A percentile compares a stretch with the other conserved stretches of the same genome.
phyloP scores from a whole-genome alignment of 129 eudicot species.

The Ambrosia trifida region DNA sequence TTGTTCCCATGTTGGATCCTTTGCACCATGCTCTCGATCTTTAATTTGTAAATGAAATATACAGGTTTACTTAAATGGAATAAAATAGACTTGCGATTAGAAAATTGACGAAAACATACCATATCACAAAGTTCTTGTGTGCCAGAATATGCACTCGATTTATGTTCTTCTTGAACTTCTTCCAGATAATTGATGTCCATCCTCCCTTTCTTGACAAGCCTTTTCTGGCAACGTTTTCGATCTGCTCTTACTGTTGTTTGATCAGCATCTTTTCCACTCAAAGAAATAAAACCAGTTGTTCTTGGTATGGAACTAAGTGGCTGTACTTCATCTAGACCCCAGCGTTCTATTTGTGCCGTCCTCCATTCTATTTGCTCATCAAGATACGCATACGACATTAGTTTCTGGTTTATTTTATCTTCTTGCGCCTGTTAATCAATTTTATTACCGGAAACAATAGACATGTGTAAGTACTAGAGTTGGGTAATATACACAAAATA shows the following conservation, averaged over 20 bases:
- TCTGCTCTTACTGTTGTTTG: not conserved
- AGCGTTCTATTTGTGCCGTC: not conserved
- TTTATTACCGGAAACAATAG: not conserved
- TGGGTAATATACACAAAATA: not conserved
- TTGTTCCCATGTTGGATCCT: conserved; percentile 12
- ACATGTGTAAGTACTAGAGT: not conserved
- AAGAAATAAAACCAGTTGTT: not conserved
- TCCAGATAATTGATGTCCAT: conserved; percentile 15
- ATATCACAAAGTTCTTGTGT: conserved; percentile 15
- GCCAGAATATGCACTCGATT: too few relatives aligned
- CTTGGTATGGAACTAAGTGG: not conserved
- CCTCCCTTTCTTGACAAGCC: conserved; percentile 19
- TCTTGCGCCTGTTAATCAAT: conserved; percentile 1
- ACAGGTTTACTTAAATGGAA: not conserved
- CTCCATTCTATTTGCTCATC: not conserved
- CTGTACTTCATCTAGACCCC: not conserved
- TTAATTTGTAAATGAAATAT: not conserved
- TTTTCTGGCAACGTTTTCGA: conserved; percentile 25
- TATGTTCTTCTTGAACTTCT: too few relatives aligned
- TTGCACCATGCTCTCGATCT: conserved; percentile 17
- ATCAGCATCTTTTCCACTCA: conserved; percentile 4
- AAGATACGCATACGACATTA: not conserved
- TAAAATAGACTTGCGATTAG: not conserved
- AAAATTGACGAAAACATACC: conserved; percentile 8
- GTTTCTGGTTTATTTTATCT: not conserved